Percentiles rank a stretch among this genome's conserved stretches.
Evolutionary conservation across 2,329 filamentous ascomycete species (phyloP).

Genomic region (Ascochyta fabae): DNA sequence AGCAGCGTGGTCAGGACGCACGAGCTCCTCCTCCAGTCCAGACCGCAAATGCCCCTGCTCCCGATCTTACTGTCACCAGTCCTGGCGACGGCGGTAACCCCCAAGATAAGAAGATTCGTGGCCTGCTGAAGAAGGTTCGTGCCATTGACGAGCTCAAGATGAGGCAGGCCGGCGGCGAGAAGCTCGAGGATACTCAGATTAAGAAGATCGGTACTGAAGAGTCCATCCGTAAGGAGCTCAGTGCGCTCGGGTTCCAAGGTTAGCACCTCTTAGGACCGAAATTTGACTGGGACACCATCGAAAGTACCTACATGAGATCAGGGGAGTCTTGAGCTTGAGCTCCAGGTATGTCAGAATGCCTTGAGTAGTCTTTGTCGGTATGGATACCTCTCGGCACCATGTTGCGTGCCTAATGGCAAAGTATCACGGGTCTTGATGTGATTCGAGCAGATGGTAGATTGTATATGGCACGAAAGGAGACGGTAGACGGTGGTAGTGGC

Average conservation of each 20-base stretch:
- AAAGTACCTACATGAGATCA: not conserved
- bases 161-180: constrained; percentile 91
- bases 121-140: constrained; percentile 94
- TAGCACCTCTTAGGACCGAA: constrained; percentile 22
- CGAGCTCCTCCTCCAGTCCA: constrained; percentile 38
- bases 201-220: constrained; percentile 96
- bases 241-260: constrained; percentile 59
- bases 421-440: not conserved
- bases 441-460: not conserved
- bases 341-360: too few relatives aligned
- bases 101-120: constrained; percentile 93
- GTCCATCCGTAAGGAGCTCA: constrained; percentile 82
- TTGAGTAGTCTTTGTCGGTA: too few relatives aligned
- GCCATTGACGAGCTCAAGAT: constrained; percentile 99
- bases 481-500: not conserved
- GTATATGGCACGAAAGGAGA: constrained; percentile 5
- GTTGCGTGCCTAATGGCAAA: not conserved
- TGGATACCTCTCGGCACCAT: too few relatives aligned
- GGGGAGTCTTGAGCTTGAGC: too few relatives aligned
- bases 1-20: constrained; percentile 29
- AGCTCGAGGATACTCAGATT: constrained; percentile 96
- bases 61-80: constrained; percentile 62
- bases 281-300: not conserved
- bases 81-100: constrained; percentile 65
- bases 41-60: constrained; percentile 45